Evolutionary conservation across 1,284 basidiomycete genomes (phyloP).

Genomic region (Malassezia arunalokei): DNA sequence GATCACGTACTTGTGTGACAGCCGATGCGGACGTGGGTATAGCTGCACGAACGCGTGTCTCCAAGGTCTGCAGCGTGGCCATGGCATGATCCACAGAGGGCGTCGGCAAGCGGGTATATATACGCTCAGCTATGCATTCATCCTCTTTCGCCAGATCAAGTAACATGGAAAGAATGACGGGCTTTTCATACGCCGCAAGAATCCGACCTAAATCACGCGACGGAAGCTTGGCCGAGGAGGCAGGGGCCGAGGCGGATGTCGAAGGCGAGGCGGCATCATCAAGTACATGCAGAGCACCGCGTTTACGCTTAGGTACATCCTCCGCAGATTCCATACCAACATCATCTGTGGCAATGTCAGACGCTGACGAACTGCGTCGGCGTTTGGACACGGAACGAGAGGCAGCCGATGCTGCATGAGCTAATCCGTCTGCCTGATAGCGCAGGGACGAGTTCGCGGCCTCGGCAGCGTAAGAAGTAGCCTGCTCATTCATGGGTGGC

Average conservation of each 20-base stretch:
- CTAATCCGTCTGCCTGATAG: not conserved
- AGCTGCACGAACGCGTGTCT: conserved; percentile 17
- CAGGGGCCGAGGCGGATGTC: not conserved
- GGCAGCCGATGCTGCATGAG: not conserved
- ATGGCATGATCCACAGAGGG: conserved; percentile 21
- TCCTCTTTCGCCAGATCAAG: conserved; percentile 21
- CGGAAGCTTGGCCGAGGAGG: conserved; percentile 12
- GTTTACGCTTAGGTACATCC: conserved; percentile 7
- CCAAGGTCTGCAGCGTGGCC: conserved; percentile 9
- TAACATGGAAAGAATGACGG: conserved; percentile 31
- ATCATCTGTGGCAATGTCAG: not conserved
- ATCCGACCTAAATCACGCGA: conserved; percentile 30
- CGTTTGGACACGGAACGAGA: conserved; percentile 1
- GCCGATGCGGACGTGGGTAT: conserved; percentile 19
- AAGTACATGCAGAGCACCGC: not conserved
- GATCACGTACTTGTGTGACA: conserved; percentile 20
- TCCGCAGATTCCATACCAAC: not conserved
- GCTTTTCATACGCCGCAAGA: conserved; percentile 30
- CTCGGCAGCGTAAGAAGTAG: not conserved
- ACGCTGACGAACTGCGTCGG: conserved; percentile 4
- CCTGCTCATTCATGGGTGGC: not conserved
- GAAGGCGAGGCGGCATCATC: not conserved
- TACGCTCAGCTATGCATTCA: conserved; percentile 24
- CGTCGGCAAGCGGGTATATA: conserved; percentile 32
- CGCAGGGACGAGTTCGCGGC: not conserved